These are phyloP conservation scores for Colletotrichum agaves DNA, from an alignment of 2,329 filamentous ascomycete genomes.

Conservation along the genomic window DNA sequence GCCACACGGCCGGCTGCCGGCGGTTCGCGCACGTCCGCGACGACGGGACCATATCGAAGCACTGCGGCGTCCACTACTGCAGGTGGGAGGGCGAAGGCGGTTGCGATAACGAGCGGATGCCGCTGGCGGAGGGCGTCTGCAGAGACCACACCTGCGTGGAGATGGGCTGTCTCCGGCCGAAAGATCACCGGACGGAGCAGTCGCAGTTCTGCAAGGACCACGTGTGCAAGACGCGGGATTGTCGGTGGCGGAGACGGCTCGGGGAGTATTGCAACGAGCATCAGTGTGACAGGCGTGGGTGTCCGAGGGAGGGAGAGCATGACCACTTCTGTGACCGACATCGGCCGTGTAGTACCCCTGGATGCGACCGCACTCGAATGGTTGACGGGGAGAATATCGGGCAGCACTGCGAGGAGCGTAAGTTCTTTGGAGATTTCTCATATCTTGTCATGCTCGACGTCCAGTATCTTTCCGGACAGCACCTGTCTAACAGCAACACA, in stretches of 20 bases:
- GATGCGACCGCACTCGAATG: constrained; percentile 29
- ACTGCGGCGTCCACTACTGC: constrained; percentile 46
- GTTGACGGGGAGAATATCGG: constrained; percentile 34
- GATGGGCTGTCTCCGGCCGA: constrained; percentile 40
- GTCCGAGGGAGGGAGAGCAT: constrained; percentile 39
- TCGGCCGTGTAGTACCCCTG: constrained; percentile 25
- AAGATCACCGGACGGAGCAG: constrained; percentile 8
- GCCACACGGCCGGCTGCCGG: constrained; percentile 39
- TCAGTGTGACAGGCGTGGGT: constrained; percentile 43
- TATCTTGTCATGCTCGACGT: not conserved
- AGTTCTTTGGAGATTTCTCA: constrained; percentile 10
- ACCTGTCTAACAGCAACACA: not conserved
- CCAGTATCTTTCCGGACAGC: not conserved
- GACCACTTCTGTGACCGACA: constrained; percentile 42
- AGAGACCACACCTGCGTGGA: constrained; percentile 39
- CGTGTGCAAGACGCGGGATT: constrained; percentile 41
- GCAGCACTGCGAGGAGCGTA: constrained; percentile 41
- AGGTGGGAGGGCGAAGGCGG: constrained; percentile 39
- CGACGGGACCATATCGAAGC: constrained; percentile 40
- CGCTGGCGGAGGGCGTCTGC: constrained; percentile 38
- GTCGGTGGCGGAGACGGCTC: constrained; percentile 39
- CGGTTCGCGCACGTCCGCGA: constrained; percentile 44
- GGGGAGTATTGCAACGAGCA: constrained; percentile 42
- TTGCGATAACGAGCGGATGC: constrained; percentile 41
- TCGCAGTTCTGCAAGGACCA: constrained; percentile 41